Conservation (phyloP, 2,329 filamentous ascomycete genomes). For the Cercospora sp. region DNA sequence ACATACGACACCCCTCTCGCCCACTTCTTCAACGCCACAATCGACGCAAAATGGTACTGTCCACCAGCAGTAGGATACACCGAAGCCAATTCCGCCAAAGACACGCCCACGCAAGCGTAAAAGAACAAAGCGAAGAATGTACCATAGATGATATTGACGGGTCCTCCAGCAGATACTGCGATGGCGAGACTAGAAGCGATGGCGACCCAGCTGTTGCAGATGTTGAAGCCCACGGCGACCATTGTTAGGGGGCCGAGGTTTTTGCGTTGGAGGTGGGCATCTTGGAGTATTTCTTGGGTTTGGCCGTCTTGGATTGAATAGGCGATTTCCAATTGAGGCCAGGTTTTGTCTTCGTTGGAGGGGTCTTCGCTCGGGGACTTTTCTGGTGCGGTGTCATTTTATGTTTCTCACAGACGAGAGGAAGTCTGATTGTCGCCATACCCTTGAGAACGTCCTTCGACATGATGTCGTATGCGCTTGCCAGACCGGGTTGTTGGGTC, state of each 20-base stretch:
- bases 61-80: background rate
- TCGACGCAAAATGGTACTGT: background rate
- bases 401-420: background rate
- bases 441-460: background rate
- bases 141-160: background rate
- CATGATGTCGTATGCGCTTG: background rate
- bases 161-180: background rate
- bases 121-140: background rate
- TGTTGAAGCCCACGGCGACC: background rate
- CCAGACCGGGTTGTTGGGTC: background rate
- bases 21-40: background rate
- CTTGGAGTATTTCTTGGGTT: background rate
- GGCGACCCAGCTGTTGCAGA: background rate
- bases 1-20: background rate
- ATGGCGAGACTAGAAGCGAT: background rate
- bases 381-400: background rate
- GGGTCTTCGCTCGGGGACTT: background rate
- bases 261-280: background rate
- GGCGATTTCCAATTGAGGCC: background rate
- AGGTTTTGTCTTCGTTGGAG: background rate
- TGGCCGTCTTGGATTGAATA: background rate
- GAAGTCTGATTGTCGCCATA: background rate
- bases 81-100: background rate
- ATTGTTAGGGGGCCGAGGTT: background rate
- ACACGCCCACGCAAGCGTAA: background rate